Base-by-base conservation (phyloP, 139 green algal species). In the Chlamydomonas sphaeroides region DNA sequence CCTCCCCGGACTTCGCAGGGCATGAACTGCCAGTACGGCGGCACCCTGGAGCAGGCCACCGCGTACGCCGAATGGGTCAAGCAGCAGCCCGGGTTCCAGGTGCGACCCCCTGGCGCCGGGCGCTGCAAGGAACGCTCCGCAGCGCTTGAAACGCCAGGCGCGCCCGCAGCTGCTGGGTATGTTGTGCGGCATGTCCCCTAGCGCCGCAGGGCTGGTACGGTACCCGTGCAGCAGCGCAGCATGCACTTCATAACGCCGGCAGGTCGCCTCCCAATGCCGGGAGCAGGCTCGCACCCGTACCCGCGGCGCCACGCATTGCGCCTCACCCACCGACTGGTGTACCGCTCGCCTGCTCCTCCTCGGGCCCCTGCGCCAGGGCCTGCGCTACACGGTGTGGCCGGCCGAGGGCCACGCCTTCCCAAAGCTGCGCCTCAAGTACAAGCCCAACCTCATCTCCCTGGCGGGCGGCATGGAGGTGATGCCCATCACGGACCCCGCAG, bases 21-120 rank as follows among this genome's bases (percentile, higher is more conserved):
- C 68, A 95, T 99, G 80, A 99, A 99, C 84, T 96, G 94, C 5
- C 97, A 99, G 87, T 95, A 89, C 75, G 95, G 93, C 15, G 96
- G 96, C 3, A 66, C 71, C 1, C 69, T 45, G 20, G 83, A 83
- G 5, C 90, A 98, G 66, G 90, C 93, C 0, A 77, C 92, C 32
- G 85, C 59, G 3, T 99, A 98, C 80, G 91, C 91, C 3, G 62
- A 87, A 14, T 98, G 93, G 93, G 84, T 98, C 3, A 79, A 88
- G 39, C 59, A 84, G 33, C 89, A 96, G 68, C 83, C 88, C 0
- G 74, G 89, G 1, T 98, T 98, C 63, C 33, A 93, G 87, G 89
- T 93, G 63, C 1, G 65, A n/a, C n/a, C n/a, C n/a, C n/a, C 1
- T 49, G 32, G 20, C 48, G 48, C 15, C 15, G 48, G 48, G 15